These are phyloP conservation scores for Malbranchea cinnamomea DNA, from an alignment of 2,329 filamentous ascomycete genomes.

Conservation along the genomic window DNA sequence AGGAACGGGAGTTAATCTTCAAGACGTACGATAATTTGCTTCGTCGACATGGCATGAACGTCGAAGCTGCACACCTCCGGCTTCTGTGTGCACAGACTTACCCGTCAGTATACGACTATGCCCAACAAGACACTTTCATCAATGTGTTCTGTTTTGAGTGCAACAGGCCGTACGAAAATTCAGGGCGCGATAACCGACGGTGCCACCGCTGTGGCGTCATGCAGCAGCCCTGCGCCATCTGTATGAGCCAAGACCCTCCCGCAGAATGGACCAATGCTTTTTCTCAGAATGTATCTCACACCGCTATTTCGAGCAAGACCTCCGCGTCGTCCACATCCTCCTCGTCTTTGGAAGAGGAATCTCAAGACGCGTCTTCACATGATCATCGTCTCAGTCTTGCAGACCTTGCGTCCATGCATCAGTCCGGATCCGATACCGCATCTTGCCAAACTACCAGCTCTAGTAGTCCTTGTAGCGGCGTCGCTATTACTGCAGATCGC, in stretches of 20 bases:
- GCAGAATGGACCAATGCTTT: constrained; percentile 19
- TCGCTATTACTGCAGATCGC: constrained; percentile 10
- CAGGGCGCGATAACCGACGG: constrained; percentile 31
- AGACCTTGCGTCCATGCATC: no score
- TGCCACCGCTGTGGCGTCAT: constrained; percentile 35
- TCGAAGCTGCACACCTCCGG: constrained; percentile 41
- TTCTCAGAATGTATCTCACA: constrained; percentile 8
- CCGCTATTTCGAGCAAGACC: constrained; percentile 14
- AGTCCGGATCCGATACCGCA: no score
- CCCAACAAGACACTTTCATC: constrained; percentile 38
- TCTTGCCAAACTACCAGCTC: background rate
- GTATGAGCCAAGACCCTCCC: constrained; percentile 27
- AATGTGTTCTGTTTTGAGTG: constrained; percentile 42
- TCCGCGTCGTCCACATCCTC: constrained; percentile 12
- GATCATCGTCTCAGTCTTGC: no score
- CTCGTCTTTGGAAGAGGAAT: no score
- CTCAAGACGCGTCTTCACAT: no score
- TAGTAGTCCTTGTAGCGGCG: background rate
- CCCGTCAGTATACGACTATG: constrained; percentile 42
- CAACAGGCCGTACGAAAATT: constrained; percentile 39
- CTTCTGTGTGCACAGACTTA: constrained; percentile 40
- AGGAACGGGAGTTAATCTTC: constrained; percentile 41
- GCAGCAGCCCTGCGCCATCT: constrained; percentile 27
- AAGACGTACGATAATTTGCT: constrained; percentile 44
- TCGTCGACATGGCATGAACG: constrained; percentile 27